Base-by-base conservation (phyloP, 805 yeast species). In the Candida dajiaensis region DNA sequence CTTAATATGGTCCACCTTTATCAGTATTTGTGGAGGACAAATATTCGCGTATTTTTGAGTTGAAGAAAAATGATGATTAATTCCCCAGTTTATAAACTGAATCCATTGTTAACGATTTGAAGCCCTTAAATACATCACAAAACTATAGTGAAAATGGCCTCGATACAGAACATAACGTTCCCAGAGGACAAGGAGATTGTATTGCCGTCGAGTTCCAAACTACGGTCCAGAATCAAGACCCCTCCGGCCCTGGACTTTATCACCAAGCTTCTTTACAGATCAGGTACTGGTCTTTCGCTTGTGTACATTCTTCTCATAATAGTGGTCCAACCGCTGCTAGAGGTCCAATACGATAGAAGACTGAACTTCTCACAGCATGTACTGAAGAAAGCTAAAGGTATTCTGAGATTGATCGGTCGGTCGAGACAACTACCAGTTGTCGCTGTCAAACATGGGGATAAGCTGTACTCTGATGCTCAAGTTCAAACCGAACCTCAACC, bases 391-490 rank as follows among this genome's bases (percentile, higher is more conserved):
- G 49, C 70, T 21, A 54, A 70, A 20, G 59, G 55, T 37, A 20
- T 57, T 2, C 57, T 75, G 2, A 60, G 53, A 20, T 42, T 49
- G 2, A 46, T 62, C n/a, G 50, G 66, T 7, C 49, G 59, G 18
- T 58, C 57, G 16, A 51, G 64, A 35, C 56, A 55, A 23, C 65
- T 74, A 0, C 74, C 79, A 4, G 55, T 68, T 4, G 67, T 74
- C n/a, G 67, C 67, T 11, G 57, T 74, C 13, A 73, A 69, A 20
- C 69, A 69, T 50, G 70, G 70, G 35, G 72, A 68, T 23, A 55
- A 55, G 20, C 51, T 63, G 21, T 64, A 67, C 42, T 62, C 67
- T 15, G 74, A 70, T 53, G 62, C 70, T 12, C 60, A 58, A 47
- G 51, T 62, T 13, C 64, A 59, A 36, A 59, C 64, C 16, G 53